Evolutionary conservation across 176 grass and related monocot genomes (phyloP), one percentile per base, ranked within the genome.

Genomic region (Themeda triandra): DNA sequence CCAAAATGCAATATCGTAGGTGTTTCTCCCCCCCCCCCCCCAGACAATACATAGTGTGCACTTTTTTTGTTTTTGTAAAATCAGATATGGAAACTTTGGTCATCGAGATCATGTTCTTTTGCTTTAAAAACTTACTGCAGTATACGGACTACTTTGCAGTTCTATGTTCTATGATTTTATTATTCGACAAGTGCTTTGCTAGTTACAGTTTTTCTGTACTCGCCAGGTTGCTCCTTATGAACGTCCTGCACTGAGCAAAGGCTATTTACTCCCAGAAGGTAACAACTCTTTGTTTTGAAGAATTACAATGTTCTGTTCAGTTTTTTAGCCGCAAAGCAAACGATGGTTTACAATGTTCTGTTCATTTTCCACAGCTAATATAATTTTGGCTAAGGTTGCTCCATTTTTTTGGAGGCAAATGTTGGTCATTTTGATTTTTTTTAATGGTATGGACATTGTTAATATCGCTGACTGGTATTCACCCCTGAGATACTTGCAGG

Each of bases 221-320:
- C 58, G 9, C 35, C 83, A 94, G 92, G 89, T 89, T 78, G 92
- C 92, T 46, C 89, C 92, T 19, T 94, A 94, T 39, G 92, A 94
- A 85, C 86, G 92, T 25, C 92, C 92, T 33, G 89, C 92, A 15
- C 77, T 94, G 12, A 94, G 92, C 92, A 94, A 94, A 82, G 89
- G 77, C 17, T 94, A 82, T 36, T 74, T 94, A 49, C 86, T 85
- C 27, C 89, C 89, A 46, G 37, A 79, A 91, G 92, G 92, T 73
- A n/a, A 79, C 40, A 53, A 5, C 10, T 1, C 27, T 59, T 28
- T 19, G 29, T 66, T 73, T 69, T 36, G 31, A 87, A 44, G 8
- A 32, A 48, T 87, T 81, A 12, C 30, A 64, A 40, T 29, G 15
- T 28, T 64, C 2, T 23, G 41, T 40, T 65, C 10, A 45, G 33